phyloP scores from a whole-genome alignment of 2,329 filamentous ascomycete species.

The Cadophora sp. region DNA sequence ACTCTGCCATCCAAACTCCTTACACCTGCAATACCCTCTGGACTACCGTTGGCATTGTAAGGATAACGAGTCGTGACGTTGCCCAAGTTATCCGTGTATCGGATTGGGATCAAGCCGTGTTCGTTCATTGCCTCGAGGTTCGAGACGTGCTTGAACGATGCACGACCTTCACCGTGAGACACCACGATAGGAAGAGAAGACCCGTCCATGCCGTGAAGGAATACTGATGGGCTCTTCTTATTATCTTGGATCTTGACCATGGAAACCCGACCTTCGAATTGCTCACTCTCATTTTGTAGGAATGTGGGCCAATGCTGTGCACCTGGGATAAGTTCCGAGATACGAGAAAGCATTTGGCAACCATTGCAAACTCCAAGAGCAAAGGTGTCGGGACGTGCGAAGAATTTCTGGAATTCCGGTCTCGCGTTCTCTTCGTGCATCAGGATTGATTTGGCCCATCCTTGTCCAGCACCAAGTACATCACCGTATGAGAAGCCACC shows the following conservation, averaged over 20 bases:
- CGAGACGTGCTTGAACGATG: conserved; percentile 66
- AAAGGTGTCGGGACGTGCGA: conserved; percentile 88
- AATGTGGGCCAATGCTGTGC: conserved; percentile 85
- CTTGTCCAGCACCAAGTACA: conserved; percentile 91
- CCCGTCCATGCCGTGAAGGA: conserved; percentile 87
- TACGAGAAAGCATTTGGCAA: conserved; percentile 89
- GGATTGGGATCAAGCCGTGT: conserved; percentile 75
- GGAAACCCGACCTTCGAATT: conserved; percentile 87
- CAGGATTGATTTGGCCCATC: conserved; percentile 94
- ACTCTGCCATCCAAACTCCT: conserved; percentile 70
- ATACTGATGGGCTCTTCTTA: conserved; percentile 70
- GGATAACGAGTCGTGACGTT: conserved; percentile 83
- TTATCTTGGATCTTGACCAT: conserved; percentile 83
- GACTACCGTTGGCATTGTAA: conserved; percentile 80
- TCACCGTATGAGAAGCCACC: conserved; percentile 94
- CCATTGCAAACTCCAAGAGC: conserved; percentile 95
- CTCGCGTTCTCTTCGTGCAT: conserved; percentile 77
- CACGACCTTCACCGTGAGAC: conserved; percentile 90
- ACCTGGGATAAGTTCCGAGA: conserved; percentile 87
- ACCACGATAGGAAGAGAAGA: conserved; percentile 84
- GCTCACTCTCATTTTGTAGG: conserved; percentile 81
- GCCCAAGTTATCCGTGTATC: conserved; percentile 85
- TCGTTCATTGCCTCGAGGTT: conserved; percentile 62
- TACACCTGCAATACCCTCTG: conserved; percentile 72
- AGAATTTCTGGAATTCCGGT: conserved; percentile 83